These are phyloP conservation scores for Collybia sordida DNA, from an alignment of 768 basidiomycete species.

Conservation along the genomic window DNA sequence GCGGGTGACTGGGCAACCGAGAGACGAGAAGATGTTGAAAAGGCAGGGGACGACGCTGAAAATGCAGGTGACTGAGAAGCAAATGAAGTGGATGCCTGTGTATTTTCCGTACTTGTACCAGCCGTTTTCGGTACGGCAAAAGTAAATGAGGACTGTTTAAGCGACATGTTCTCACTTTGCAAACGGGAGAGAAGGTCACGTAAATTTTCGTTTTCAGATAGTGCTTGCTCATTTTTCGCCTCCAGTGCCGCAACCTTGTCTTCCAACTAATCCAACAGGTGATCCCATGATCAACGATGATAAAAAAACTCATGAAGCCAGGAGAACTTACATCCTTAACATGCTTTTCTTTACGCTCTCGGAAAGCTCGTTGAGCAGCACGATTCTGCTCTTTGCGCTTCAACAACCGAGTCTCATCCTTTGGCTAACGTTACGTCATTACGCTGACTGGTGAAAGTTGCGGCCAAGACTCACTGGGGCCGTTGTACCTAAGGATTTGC, in stretches of 20 bases:
- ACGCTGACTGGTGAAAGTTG: background rate
- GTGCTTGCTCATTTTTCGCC: conserved; percentile 70
- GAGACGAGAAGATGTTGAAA: conserved; percentile 21
- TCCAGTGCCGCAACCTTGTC: conserved; percentile 88
- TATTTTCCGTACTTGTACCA: conserved; percentile 11
- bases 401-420: conserved; percentile 74
- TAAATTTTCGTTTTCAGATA: conserved; percentile 84
- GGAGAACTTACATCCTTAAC: conserved; percentile 82
- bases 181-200: conserved; percentile 82
- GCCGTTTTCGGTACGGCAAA: conserved; percentile 64
- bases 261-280: conserved; percentile 63
- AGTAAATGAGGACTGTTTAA: conserved; percentile 83
- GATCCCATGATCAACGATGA: conserved; percentile 1
- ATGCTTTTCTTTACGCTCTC: conserved; percentile 96
- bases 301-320: conserved; percentile 1
- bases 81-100: conserved; percentile 20
- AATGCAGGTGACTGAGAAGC: conserved; percentile 29
- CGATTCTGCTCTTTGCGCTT: conserved; percentile 98
- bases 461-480: conserved; percentile 22
- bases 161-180: conserved; percentile 81
- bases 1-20: no score
- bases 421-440: conserved; percentile 25
- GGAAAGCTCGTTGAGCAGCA: conserved; percentile 95
- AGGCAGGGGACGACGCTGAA: conserved; percentile 16
- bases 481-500: conserved; percentile 34